A percentile compares a stretch with the other conserved stretches of the same genome.
These are phyloP conservation scores for Tylopilus cervinicoccineus DNA, from an alignment of 768 basidiomycete genomes.

Conservation along the genomic window DNA sequence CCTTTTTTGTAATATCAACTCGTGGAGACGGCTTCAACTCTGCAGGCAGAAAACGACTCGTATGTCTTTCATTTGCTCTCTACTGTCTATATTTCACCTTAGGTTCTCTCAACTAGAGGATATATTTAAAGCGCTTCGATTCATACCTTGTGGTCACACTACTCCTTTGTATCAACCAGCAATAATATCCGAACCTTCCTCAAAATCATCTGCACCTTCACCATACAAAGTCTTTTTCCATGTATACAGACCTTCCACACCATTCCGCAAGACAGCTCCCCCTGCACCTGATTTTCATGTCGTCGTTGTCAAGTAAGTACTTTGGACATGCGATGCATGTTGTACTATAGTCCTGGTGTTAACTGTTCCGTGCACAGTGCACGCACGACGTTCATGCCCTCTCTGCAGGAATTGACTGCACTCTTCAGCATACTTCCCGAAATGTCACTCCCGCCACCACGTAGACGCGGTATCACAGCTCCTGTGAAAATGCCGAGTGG, in stretches of 20 bases:
- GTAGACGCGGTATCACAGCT: constrained; percentile 27
- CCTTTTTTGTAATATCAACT: constrained; percentile 32
- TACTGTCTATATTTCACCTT: not conserved
- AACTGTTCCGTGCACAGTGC: constrained; percentile 48
- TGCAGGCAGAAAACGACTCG: constrained; percentile 53
- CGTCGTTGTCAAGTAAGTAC: constrained; percentile 77
- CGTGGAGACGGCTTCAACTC: constrained; percentile 63
- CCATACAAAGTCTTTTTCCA: constrained; percentile 82
- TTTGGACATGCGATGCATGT: not conserved
- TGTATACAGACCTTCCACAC: constrained; percentile 85
- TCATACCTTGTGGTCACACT: constrained; percentile 65
- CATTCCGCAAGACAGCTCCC: constrained; percentile 74
- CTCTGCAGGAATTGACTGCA: constrained; percentile 68
- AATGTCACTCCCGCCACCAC: constrained; percentile 58
- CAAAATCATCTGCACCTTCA: constrained; percentile 1
- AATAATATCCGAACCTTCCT: constrained; percentile 5
- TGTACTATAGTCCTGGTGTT: not conserved
- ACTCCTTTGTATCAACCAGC: constrained; percentile 34
- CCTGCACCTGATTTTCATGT: constrained; percentile 82
- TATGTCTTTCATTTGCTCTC: constrained; percentile 27
- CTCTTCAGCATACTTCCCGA: constrained; percentile 69
- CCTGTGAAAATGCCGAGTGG: constrained; percentile 1
- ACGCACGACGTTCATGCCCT: constrained; percentile 77
- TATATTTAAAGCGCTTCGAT: constrained; percentile 64
- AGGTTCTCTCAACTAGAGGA: constrained; percentile 42